These are phyloP conservation scores for Odontarrhena argentea DNA, from an alignment of 345 rosid genomes.

Conservation along the genomic window DNA sequence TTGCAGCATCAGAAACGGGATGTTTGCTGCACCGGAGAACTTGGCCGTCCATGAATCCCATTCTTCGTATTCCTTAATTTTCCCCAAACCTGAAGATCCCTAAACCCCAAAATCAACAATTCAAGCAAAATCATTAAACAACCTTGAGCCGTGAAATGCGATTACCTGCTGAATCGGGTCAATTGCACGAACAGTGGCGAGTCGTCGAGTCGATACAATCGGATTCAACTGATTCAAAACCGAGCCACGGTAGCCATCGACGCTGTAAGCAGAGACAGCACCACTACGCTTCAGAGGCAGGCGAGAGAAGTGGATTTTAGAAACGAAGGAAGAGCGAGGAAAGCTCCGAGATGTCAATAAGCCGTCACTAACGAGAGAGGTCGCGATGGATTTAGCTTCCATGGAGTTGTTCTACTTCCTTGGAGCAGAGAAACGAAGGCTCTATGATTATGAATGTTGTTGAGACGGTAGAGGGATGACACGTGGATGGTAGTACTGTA, in stretches of 20 bases:
- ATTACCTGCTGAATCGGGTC: slow-evolving; percentile 52
- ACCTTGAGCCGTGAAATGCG: neutral
- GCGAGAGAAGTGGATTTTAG: slow-evolving; percentile 27
- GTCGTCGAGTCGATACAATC: slow-evolving; percentile 43
- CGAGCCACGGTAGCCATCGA: slow-evolving; percentile 20
- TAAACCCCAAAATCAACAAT: slow-evolving; percentile 26
- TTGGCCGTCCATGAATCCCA: slow-evolving; percentile 89
- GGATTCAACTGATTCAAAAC: slow-evolving; percentile 32
- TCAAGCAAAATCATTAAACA: neutral
- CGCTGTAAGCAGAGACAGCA: neutral
- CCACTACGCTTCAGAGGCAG: slow-evolving; percentile 29
- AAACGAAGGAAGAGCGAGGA: slow-evolving; percentile 26
- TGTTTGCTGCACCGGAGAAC: slow-evolving; percentile 68
- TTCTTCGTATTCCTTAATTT: slow-evolving; percentile 47
- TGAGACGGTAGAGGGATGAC: slow-evolving; percentile 7
- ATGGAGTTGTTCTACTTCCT: slow-evolving; percentile 21
- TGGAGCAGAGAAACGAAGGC: neutral
- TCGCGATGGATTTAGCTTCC: slow-evolving; percentile 45
- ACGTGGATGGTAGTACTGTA: slow-evolving; percentile 30
- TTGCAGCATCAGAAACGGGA: slow-evolving; percentile 82
- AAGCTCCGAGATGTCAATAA: slow-evolving; percentile 13
- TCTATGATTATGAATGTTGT: slow-evolving; percentile 12
- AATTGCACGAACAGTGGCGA: slow-evolving; percentile 46
- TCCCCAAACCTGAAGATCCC: slow-evolving; percentile 49
- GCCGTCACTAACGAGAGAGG: slow-evolving; percentile 17